Evolutionary conservation across 2,329 filamentous ascomycete species (phyloP), one percentile per base, ranked within the genome.

Genomic region (Sclerotinia trifoliorum): DNA sequence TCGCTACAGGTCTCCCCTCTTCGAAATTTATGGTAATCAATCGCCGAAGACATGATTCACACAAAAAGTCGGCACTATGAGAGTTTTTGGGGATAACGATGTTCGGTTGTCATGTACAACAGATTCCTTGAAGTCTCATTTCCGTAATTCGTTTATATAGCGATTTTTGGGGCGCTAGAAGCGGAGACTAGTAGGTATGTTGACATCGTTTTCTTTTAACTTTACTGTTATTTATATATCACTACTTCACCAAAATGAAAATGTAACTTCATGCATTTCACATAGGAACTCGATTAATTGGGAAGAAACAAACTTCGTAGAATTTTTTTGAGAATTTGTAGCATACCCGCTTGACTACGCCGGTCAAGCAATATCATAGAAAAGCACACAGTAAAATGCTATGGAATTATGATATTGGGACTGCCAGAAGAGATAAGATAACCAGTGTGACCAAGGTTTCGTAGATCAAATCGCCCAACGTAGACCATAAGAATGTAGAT

Each of bases 1-100:
- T 85, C 80, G 61, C 83, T 84, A 74, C 85, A 88, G 62, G 76
- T 76, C 70, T 82, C 81, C 70, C 80, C 81, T 66, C 79, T 80
- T 66, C 77, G 76, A 74, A 82, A 82, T 66, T 71, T 71, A 32
- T 75, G 72, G 56, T 77, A 78, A 42, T 78, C 76, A 44, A 78
- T 72, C 42, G 73, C 67, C 29, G 72, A 72, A 39, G 74, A 75
- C 77, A 78, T 78, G 21, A 48, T 35, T 65, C 15, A 29, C 39
- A 42, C n/a, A n/a, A 32, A 26, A 29, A 11, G 6, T 35, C 3
- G 21, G 21, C 19, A 32, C 32, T 46, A 35, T 17, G 6, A 44
- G 11, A 44, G 2, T 13, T 42, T 29, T 65, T 15, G 21, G 2
- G 10, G 17, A 52, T 63, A n/a, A 42, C 19, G 19, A 56, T 15